These are phyloP conservation scores for Leccinum uliginosum DNA, from an alignment of 768 basidiomycete genomes.

Conservation along the genomic window DNA sequence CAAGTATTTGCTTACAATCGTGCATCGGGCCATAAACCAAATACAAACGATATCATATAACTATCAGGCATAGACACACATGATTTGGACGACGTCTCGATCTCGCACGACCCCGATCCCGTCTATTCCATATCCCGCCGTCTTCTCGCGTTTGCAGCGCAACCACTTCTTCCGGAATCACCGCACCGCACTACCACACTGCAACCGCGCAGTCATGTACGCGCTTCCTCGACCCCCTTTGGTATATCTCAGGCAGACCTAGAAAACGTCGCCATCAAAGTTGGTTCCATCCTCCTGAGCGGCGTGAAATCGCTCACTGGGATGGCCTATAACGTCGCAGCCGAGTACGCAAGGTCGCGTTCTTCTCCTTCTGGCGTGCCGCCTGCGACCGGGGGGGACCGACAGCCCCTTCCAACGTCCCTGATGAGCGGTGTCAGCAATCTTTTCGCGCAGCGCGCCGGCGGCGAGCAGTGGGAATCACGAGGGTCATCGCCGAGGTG, in stretches of 20 bases:
- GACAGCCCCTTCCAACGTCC: slow-evolving; percentile 9
- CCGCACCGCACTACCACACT: slow-evolving; percentile 12
- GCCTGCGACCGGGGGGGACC: slow-evolving; percentile 14
- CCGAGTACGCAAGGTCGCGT: slow-evolving; percentile 37
- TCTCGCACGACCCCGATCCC: slow-evolving; percentile 35
- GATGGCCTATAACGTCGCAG: slow-evolving; percentile 49
- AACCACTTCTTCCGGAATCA: slow-evolving; percentile 26
- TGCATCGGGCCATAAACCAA: slow-evolving; percentile 30
- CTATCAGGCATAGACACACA: slow-evolving; percentile 31
- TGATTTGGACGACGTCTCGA: slow-evolving; percentile 14
- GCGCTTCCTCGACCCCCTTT: slow-evolving; percentile 24
- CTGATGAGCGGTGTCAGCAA: slow-evolving; percentile 27
- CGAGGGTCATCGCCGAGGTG: slow-evolving; percentile 16
- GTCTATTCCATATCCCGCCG: slow-evolving; percentile 60
- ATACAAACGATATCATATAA: slow-evolving; percentile 38
- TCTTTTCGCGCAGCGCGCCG: slow-evolving; percentile 62
- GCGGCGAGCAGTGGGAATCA: slow-evolving; percentile 29
- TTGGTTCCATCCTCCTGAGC: slow-evolving; percentile 57
- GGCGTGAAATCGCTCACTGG: slow-evolving; percentile 66
- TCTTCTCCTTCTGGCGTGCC: neutral
- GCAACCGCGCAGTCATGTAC: slow-evolving; percentile 20
- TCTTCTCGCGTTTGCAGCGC: slow-evolving; percentile 56
- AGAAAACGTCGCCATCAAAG: slow-evolving; percentile 50
- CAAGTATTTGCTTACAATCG: slow-evolving; percentile 43
- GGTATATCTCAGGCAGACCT: slow-evolving; percentile 45